Conservation (phyloP, 129 eudicot genomes). For the Helianthus tuberosus region DNA sequence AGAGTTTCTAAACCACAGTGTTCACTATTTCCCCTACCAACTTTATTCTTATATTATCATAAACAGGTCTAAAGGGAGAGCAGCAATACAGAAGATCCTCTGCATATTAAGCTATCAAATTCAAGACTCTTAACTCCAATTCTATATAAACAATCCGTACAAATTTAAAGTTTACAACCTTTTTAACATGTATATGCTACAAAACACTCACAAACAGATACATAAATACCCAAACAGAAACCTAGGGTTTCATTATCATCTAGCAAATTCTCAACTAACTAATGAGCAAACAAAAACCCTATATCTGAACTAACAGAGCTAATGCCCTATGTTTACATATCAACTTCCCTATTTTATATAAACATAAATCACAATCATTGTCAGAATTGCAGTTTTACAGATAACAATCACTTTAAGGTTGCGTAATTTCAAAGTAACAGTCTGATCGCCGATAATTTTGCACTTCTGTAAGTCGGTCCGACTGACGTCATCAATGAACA, state of each 20-base stretch:
- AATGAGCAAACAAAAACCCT: not conserved
- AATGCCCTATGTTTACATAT: too few relatives aligned
- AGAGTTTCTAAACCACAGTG: too few relatives aligned
- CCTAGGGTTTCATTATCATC: slow-evolving; percentile 12
- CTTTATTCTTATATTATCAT: not conserved
- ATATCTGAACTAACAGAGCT: slow-evolving; percentile 2
- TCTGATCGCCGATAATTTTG: not conserved
- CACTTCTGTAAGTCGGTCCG: not conserved
- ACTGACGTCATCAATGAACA: not conserved
- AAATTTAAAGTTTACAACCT: not conserved
- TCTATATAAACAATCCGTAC: not conserved
- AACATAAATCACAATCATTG: not conserved
- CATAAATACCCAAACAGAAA: not conserved
- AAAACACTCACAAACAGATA: not conserved
- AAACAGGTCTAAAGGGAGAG: not conserved
- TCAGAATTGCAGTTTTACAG: not conserved
- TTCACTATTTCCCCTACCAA: not conserved
- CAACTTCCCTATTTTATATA: slow-evolving; percentile 12
- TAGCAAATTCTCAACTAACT: not conserved
- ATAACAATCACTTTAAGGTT: not conserved
- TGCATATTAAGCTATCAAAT: not conserved
- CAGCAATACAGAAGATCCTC: not conserved
- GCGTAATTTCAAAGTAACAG: not conserved
- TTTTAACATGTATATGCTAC: not conserved
- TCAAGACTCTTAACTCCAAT: not conserved